Conservation (phyloP, 352 stramenopile species). For the Globisporangium camurandrum region DNA sequence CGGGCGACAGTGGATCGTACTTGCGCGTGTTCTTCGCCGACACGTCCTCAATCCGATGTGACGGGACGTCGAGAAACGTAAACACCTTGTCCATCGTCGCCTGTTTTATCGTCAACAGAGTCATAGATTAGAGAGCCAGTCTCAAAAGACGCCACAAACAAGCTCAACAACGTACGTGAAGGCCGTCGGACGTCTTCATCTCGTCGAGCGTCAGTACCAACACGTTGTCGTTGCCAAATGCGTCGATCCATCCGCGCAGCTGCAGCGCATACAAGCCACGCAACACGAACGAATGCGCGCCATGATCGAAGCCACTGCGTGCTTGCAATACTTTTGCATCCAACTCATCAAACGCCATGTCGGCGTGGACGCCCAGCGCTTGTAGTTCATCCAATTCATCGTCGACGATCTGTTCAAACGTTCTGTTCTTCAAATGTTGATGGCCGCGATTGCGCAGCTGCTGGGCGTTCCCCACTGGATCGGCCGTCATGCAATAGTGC, state of each 20-base stretch:
- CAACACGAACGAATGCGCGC: slow-evolving; percentile 74
- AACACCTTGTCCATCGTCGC: slow-evolving; percentile 80
- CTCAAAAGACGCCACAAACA: background rate
- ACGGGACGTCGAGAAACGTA: slow-evolving; percentile 75
- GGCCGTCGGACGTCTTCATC: slow-evolving; percentile 69
- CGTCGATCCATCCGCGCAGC: slow-evolving; percentile 87
- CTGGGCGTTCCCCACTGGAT: slow-evolving; percentile 59
- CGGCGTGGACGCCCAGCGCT: slow-evolving; percentile 48
- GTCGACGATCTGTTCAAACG: slow-evolving; percentile 69
- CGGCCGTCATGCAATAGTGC: slow-evolving; percentile 85
- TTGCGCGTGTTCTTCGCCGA: slow-evolving; percentile 84
- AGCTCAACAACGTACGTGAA: slow-evolving; percentile 39
- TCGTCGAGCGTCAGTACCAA: slow-evolving; percentile 92
- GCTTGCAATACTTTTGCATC: slow-evolving; percentile 49
- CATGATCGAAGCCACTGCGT: slow-evolving; percentile 42
- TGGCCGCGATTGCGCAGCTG: slow-evolving; percentile 78
- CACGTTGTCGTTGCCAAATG: slow-evolving; percentile 87
- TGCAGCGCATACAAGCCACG: slow-evolving; percentile 94
- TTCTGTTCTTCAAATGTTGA: slow-evolving; percentile 48
- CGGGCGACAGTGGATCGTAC: slow-evolving; percentile 65
- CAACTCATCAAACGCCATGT: slow-evolving; percentile 72
- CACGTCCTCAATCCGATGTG: slow-evolving; percentile 71
- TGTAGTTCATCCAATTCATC: slow-evolving; percentile 63
- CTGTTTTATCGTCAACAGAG: slow-evolving; percentile 17
- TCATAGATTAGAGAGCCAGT: slow-evolving; percentile 13